Conservation (phyloP, 2,329 filamentous ascomycete species). For the Zelopaecilomyces penicillatus region DNA sequence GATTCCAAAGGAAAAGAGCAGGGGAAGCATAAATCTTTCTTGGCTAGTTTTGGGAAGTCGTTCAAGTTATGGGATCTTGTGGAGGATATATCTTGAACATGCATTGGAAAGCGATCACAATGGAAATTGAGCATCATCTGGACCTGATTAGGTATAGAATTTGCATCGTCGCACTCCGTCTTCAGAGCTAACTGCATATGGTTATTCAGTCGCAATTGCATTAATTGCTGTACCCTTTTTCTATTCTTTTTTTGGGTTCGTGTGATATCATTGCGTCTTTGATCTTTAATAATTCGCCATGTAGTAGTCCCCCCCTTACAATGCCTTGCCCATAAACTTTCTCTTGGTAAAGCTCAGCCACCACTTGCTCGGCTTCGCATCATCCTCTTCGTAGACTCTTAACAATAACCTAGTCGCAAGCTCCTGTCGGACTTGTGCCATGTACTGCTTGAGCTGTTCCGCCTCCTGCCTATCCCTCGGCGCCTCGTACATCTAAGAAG, state of each 20-base stretch:
- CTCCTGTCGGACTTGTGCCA: slow-evolving; percentile 90
- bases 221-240: neutral
- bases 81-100: neutral
- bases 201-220: no score
- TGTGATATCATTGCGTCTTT: neutral
- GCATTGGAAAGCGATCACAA: neutral
- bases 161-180: no score
- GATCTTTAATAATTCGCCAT: neutral
- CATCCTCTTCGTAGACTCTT: slow-evolving; percentile 73
- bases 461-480: slow-evolving; percentile 81
- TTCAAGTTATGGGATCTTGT: neutral
- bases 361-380: slow-evolving; percentile 74
- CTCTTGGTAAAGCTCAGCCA: slow-evolving; percentile 98
- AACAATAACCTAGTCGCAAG: slow-evolving; percentile 74
- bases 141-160: no score
- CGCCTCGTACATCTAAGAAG: slow-evolving; percentile 71
- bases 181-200: no score
- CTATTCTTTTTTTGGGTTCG: neutral
- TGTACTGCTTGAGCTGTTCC: slow-evolving; percentile 79
- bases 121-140: neutral
- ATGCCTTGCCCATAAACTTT: slow-evolving; percentile 97
- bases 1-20: slow-evolving; percentile 55
- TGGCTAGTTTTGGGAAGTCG: neutral
- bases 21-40: slow-evolving; percentile 19
- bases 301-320: slow-evolving; percentile 37